These are phyloP conservation scores for Schizochytrium sp. DNA, from an alignment of 108 stramenopile genomes.

Conservation along the genomic window DNA sequence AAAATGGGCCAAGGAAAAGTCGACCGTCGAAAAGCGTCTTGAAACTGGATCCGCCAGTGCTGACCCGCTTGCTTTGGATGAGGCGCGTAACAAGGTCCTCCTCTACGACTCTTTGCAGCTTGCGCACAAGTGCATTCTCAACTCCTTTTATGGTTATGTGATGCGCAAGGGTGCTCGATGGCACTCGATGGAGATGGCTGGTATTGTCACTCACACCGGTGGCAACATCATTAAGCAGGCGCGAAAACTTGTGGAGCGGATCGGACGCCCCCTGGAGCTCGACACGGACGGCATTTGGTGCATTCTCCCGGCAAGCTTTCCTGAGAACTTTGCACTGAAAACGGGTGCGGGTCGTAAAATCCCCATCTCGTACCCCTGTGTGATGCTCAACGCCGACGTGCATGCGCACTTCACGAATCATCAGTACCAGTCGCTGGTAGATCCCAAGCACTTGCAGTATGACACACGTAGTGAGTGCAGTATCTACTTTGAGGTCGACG, in stretches of 20 bases:
- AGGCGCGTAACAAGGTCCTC: conserved; percentile 77
- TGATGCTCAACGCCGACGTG: conserved; percentile 98
- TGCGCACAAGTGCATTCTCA: conserved; percentile 98
- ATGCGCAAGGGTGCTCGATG: conserved; percentile 99
- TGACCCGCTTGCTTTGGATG: conserved; percentile 57
- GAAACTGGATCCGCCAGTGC: conserved; percentile 46
- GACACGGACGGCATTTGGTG: conserved; percentile 99
- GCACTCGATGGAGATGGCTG: conserved; percentile 99
- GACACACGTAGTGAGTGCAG: conserved; percentile 86
- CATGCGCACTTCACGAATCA: conserved; percentile 97
- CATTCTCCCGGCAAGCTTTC: conserved; percentile 91
- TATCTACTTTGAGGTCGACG: conserved; percentile 99
- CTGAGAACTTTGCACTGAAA: conserved; percentile 71
- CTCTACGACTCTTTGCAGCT: conserved; percentile 97
- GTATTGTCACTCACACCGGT: conserved; percentile 97
- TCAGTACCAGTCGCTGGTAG: conserved; percentile 86
- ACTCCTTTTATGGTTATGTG: conserved; percentile 94
- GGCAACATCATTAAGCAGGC: conserved; percentile 95
- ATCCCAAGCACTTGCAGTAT: conserved; percentile 64
- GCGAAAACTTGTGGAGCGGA: conserved; percentile 80
- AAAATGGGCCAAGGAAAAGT: conserved; percentile 64
- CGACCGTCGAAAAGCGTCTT: conserved; percentile 43
- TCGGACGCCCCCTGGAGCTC: conserved; percentile 93
- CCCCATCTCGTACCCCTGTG: conserved; percentile 79
- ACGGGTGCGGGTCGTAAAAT: conserved; percentile 66